A percentile compares a stretch with the other conserved stretches of the same genome.
phyloP scores from a whole-genome alignment of 192 early-diverging fungal species.

The Dissophora globulifera region DNA sequence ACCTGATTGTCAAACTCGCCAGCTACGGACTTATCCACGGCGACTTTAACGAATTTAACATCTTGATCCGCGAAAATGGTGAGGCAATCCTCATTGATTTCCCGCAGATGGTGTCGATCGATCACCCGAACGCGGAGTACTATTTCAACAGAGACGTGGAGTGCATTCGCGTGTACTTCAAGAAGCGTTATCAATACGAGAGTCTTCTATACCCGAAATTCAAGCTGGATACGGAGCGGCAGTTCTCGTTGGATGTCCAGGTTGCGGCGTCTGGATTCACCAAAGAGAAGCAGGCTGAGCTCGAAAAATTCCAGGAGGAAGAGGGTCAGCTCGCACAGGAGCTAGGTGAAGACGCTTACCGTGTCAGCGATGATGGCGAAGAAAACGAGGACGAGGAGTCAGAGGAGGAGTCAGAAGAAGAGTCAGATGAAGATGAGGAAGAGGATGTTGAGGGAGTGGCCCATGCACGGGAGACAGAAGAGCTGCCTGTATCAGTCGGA shows the following conservation, averaged over 20 bases:
- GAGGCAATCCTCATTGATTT: constrained; percentile 97
- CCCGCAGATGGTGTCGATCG: constrained; percentile 99
- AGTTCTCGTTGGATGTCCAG: constrained; percentile 94
- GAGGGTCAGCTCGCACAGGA: constrained; percentile 32
- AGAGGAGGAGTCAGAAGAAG: constrained; percentile 37
- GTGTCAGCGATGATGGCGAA: constrained; percentile 18
- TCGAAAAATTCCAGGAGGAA: constrained; percentile 73
- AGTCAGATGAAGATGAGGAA: constrained; percentile 26
- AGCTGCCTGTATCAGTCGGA: constrained; percentile 34
- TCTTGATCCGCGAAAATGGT: constrained; percentile 85
- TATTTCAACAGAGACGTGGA: constrained; percentile 99
- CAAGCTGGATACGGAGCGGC: constrained; percentile 77
- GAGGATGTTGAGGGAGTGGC: constrained; percentile 34
- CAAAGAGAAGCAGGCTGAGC: constrained; percentile 87
- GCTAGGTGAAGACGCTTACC: constrained; percentile 39
- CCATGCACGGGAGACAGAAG: constrained; percentile 11
- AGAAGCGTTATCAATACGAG: constrained; percentile 91
- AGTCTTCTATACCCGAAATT: constrained; percentile 93
- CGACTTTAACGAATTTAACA: constrained; percentile 99
- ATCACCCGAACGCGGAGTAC: constrained; percentile 94
- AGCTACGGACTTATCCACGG: constrained; percentile 97
- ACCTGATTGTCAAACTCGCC: constrained; percentile 94
- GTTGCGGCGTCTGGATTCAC: constrained; percentile 97
- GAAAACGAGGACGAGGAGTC: constrained; percentile 33
- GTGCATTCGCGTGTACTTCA: constrained; percentile 96